Conservation (phyloP, 129 eudicot genomes). For the Ambrosia artemisiifolia region DNA sequence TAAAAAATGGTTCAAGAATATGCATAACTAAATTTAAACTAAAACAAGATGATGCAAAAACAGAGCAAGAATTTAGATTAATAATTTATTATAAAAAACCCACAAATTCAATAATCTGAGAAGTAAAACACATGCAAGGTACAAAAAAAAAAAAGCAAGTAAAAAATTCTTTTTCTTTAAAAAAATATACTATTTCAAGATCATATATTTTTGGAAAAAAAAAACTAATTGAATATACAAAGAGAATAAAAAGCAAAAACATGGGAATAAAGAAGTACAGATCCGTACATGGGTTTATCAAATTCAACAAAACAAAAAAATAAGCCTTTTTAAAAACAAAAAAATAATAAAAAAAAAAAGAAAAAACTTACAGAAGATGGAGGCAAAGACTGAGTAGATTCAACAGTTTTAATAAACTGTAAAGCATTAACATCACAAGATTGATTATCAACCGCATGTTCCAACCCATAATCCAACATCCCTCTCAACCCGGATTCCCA, state of each 20-base stretch:
- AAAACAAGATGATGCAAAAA: neutral
- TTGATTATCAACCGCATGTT: conserved; percentile 69
- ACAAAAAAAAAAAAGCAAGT: neutral
- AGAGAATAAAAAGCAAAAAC: neutral
- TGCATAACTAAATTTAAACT: neutral
- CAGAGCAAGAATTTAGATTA: neutral
- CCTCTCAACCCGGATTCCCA: conserved; percentile 65
- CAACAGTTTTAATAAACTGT: conserved; percentile 54
- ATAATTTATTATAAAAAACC: neutral
- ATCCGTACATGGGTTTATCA: conserved; percentile 7
- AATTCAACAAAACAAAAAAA: neutral
- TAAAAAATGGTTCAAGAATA: neutral
- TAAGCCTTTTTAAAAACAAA: neutral
- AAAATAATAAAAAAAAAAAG: neutral
- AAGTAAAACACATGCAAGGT: neutral
- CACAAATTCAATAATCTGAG: neutral
- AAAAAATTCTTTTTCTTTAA: neutral
- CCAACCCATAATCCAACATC: conserved; percentile 87
- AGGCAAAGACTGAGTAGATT: conserved; percentile 53
- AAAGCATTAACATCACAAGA: conserved; percentile 63
- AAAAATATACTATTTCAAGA: neutral
- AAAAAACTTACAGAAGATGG: conserved; percentile 53
- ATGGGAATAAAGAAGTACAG: conserved; percentile 16
- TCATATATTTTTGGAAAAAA: neutral
- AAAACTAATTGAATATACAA: neutral